These are phyloP conservation scores for Cryphonectria carpinicola DNA, from an alignment of 2,329 filamentous ascomycete species.

Conservation along the genomic window DNA sequence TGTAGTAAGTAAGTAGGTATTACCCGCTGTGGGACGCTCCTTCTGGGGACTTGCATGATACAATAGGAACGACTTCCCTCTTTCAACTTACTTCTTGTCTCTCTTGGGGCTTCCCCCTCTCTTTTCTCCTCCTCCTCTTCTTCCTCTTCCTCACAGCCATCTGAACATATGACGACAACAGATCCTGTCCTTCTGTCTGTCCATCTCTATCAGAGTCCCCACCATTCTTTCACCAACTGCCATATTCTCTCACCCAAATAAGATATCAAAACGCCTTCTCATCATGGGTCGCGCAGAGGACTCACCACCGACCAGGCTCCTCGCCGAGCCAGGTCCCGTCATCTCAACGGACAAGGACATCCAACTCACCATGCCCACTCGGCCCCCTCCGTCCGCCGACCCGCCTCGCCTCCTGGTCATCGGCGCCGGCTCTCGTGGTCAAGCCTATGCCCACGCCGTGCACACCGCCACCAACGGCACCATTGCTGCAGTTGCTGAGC, in stretches of 20 bases:
- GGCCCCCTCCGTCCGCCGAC: conserved; percentile 46
- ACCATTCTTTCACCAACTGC: too few relatives aligned
- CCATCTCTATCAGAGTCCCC: not conserved
- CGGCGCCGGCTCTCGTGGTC: conserved; percentile 80
- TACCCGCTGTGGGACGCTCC: not conserved
- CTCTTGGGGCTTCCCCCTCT: not conserved
- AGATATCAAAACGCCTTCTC: not conserved
- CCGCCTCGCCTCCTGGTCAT: conserved; percentile 76
- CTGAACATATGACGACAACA: not conserved
- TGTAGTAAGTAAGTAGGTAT: not conserved
- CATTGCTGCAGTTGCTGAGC: conserved; percentile 81
- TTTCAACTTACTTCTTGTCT: not conserved
- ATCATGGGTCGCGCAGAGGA: conserved; percentile 17
- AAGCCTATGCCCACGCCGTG: conserved; percentile 73
- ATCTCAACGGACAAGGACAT: conserved; percentile 29
- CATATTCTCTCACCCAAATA: not conserved
- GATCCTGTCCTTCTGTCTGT: not conserved
- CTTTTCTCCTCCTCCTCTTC: not conserved
- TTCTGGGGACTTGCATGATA: not conserved
- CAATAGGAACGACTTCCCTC: not conserved
- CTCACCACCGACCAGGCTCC: conserved; percentile 32
- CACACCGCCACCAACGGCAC: conserved; percentile 66
- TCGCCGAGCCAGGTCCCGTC: conserved; percentile 28
- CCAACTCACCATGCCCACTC: conserved; percentile 39
- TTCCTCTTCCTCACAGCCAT: not conserved